A percentile compares a stretch with the other conserved stretches of the same genome.
These are phyloP conservation scores for Backusella luteola DNA, from an alignment of 192 early-diverging fungal species.

Conservation along the genomic window DNA sequence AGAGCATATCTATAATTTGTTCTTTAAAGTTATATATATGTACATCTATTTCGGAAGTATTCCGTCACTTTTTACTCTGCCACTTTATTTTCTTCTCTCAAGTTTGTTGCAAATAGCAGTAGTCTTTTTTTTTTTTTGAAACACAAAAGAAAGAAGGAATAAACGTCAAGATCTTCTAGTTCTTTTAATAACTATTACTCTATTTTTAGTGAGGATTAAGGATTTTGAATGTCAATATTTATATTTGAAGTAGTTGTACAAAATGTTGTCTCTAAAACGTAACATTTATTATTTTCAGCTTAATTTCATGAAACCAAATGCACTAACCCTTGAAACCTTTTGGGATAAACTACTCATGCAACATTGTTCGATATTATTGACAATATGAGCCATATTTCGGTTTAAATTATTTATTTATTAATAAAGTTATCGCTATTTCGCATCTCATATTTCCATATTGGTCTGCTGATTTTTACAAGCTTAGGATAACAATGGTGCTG, in stretches of 20 bases:
- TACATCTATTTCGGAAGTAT: background rate
- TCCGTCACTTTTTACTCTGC: background rate
- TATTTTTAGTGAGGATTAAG: background rate
- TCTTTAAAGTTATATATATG: background rate
- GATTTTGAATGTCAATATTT: background rate
- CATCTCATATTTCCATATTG: background rate
- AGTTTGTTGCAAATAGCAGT: background rate
- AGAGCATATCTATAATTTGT: background rate
- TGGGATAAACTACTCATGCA: background rate
- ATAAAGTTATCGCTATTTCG: background rate
- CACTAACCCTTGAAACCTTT: background rate
- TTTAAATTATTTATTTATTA: background rate
- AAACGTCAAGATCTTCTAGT: background rate
- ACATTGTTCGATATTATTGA: background rate
- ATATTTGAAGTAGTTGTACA: background rate
- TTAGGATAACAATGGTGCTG: slow-evolving; percentile 11
- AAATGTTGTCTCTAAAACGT: background rate
- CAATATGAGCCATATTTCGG: background rate
- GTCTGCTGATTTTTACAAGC: background rate
- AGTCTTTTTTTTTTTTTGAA: background rate
- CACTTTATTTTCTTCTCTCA: background rate
- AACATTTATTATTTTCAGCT: background rate
- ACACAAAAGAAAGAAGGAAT: background rate
- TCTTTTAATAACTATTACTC: background rate
- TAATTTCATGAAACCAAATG: background rate